Base-by-base conservation (phyloP, 2,329 filamentous ascomycete genomes). In the Colletotrichum eremochloae region DNA sequence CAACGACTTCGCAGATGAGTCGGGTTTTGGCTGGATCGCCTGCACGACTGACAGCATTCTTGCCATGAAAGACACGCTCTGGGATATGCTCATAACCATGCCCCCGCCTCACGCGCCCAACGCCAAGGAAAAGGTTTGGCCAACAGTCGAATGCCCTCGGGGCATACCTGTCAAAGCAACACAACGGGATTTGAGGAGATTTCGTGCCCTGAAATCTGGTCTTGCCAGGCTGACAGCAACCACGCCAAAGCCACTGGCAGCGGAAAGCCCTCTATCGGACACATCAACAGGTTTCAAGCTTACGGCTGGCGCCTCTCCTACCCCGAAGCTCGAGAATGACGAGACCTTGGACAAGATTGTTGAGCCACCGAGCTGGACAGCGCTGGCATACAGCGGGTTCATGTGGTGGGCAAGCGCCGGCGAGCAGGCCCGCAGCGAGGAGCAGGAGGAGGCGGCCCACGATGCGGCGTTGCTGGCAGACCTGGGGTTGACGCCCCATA, bases 41-140 rank as follows among this genome's bases (percentile, higher is more conserved):
- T 98, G 95, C 81, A 98, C 96, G 3, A 98, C 96, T 1, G 96
- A 99, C 82, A 96, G 93, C 78, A 96, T 99, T 71, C 87, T 99
- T 18, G 91, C 90, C 58, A 93, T 94, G 81, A 98, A 98, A 83
- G 89, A 91, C 63, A 89, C 93, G 2, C 88, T 99, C 2, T 98
- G 95, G 86, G 96, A 99, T 79, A 87, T 98, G 76, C 88, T 98
- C 50, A 92, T 98, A 72, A 94, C 94, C 66, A 88, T 98, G 78
- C 94, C 95, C 0, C 87, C 90, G 1, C 81, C 87, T 7, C 85
- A 92, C 76, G 82, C 89, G 4, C 84, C 88, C 65, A 84, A 90
- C 56, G 88, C 88, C 9, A 84, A 86, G 36, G 86, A 89, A 75
- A 91, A 87, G 76, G 83, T 88, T 24, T 98, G 95, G 91, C 96